Conservation (phyloP, 192 early-diverging fungal genomes). For the Coemansia sp. region DNA sequence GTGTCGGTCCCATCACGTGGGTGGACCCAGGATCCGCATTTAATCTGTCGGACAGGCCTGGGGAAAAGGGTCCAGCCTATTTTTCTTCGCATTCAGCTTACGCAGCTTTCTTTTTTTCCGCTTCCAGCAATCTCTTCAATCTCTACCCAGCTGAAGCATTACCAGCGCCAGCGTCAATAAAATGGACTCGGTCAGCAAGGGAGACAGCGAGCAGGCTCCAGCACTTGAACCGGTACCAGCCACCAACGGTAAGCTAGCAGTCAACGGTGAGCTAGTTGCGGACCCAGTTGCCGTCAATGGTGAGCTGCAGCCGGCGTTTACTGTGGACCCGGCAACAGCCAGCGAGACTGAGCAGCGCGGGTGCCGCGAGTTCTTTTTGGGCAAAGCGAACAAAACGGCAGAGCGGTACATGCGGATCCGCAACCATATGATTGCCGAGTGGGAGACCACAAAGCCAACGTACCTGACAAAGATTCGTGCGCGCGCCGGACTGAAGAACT, state of each 20-base stretch:
- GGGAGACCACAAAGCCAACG: conserved; percentile 64
- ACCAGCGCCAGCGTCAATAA: background rate
- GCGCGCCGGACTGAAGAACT: conserved; percentile 71
- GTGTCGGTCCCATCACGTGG: background rate
- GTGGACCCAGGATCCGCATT: background rate
- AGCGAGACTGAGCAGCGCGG: conserved; percentile 20
- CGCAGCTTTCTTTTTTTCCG: background rate
- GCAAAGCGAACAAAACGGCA: conserved; percentile 75
- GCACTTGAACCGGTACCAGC: background rate
- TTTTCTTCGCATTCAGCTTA: background rate
- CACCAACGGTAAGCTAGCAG: background rate
- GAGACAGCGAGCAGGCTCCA: background rate
- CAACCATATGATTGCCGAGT: conserved; percentile 83
- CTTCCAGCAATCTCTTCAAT: background rate
- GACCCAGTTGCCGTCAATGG: background rate
- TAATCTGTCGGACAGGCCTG: background rate
- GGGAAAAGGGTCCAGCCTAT: background rate
- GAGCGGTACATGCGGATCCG: conserved; percentile 85
- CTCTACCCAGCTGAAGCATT: background rate
- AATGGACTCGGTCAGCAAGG: background rate
- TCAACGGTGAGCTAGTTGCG: background rate
- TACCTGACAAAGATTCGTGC: conserved; percentile 85
- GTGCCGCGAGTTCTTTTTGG: conserved; percentile 65
- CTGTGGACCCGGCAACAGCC: conserved; percentile 6
- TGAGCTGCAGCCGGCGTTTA: background rate